Evolutionary conservation across 164 flowering plant species (phyloP).

Genomic region (Santalum album): DNA sequence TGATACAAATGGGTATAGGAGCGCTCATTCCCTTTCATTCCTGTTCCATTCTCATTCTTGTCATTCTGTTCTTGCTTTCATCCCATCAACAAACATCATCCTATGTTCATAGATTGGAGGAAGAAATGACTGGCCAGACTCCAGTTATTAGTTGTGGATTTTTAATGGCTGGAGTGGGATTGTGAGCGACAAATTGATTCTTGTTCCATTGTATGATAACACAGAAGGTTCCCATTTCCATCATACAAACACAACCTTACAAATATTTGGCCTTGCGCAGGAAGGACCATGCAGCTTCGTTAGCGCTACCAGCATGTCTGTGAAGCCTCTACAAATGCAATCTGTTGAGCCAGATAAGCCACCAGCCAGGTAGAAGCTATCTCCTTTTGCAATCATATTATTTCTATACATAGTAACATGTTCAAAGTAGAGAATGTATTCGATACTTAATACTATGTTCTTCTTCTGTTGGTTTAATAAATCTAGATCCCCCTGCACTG

Average conservation of each 20-base stretch:
- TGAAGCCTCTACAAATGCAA: conserved; percentile 30
- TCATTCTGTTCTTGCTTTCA: not conserved
- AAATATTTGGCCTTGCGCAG: conserved; percentile 23
- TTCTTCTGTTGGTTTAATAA: not conserved
- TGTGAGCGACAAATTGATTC: no score
- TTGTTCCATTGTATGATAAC: no score
- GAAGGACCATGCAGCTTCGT: conserved; percentile 70
- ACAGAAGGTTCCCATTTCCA: no score
- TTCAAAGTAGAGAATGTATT: no score
- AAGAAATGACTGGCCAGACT: not conserved
- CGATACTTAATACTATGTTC: no score
- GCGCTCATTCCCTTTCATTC: no score
- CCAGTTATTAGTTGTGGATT: not conserved
- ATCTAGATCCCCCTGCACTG: conserved; percentile 16
- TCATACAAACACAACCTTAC: no score
- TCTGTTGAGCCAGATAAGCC: conserved; percentile 22
- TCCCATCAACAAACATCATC: no score
- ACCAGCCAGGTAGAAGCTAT: conserved; percentile 40
- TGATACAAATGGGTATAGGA: no score
- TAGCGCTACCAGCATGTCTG: conserved; percentile 66
- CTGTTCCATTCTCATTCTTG: no score
- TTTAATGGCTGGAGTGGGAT: no score
- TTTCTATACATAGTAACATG: no score
- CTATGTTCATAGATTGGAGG: not conserved
- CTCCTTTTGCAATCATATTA: not conserved